Conservation (phyloP, 108 stramenopile species). For the Cyclotella baltica region DNA sequence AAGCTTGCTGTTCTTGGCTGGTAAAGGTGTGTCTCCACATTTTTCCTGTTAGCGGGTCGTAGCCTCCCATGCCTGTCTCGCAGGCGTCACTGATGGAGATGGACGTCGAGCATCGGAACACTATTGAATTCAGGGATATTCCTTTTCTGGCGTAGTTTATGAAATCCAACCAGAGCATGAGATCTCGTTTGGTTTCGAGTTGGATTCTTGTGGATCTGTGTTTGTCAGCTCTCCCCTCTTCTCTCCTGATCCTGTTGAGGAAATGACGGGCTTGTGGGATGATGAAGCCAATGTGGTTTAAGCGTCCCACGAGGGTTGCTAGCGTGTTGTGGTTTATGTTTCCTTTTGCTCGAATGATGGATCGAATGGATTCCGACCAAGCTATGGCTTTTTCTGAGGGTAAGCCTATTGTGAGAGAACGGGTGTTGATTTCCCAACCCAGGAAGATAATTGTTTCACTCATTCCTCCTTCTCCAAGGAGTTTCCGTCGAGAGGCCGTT, state of each 20-base stretch:
- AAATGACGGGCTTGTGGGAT: slow-evolving; percentile 17
- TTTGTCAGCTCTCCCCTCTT: neutral
- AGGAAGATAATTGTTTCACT: slow-evolving; percentile 20
- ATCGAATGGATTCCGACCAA: neutral
- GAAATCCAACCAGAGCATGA: slow-evolving; percentile 25
- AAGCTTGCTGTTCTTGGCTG: neutral
- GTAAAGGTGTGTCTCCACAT: slow-evolving; percentile 24
- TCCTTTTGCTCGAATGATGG: neutral
- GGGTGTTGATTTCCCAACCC: slow-evolving; percentile 25
- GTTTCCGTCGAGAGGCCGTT: slow-evolving; percentile 17
- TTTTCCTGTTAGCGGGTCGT: neutral
- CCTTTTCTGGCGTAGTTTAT: neutral
- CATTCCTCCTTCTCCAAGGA: slow-evolving; percentile 12
- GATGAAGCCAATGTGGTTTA: slow-evolving; percentile 23
- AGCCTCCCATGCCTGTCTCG: slow-evolving; percentile 22
- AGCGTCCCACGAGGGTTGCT: slow-evolving; percentile 14
- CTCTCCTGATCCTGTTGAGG: slow-evolving; percentile 17
- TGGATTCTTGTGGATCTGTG: neutral
- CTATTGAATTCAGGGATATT: slow-evolving; percentile 31
- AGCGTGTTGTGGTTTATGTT: slow-evolving; percentile 7
- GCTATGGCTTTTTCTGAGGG: slow-evolving; percentile 12
- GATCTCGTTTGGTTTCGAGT: neutral
- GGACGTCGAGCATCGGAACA: slow-evolving; percentile 16
- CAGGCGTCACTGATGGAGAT: neutral
- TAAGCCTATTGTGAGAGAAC: slow-evolving; percentile 15